Conservation (phyloP, 2,329 filamentous ascomycete species). For the Exophiala alcalophila region DNA sequence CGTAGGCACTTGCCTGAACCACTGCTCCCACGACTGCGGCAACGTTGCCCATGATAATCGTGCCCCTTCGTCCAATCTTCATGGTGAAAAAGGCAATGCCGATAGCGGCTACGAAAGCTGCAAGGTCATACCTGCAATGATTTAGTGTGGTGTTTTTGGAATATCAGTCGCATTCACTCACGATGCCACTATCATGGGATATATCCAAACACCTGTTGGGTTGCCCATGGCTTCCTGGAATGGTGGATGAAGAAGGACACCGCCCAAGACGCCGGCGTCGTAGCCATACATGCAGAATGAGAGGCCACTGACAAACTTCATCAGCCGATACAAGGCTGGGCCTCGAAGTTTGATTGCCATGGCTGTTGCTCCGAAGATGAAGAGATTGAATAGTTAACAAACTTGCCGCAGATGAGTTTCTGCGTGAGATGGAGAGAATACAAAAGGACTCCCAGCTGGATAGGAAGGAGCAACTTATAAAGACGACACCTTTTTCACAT, state of each 20-base stretch:
- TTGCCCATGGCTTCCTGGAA: slow-evolving; percentile 33
- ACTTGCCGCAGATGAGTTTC: too few relatives aligned
- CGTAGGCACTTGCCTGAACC: slow-evolving; percentile 30
- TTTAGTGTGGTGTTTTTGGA: slow-evolving; percentile 33
- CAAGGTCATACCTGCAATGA: slow-evolving; percentile 5
- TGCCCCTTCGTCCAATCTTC: slow-evolving; percentile 29
- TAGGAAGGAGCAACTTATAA: too few relatives aligned
- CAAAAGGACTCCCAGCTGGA: too few relatives aligned
- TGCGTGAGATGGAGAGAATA: too few relatives aligned
- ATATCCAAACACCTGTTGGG: slow-evolving; percentile 2
- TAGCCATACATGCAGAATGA: slow-evolving; percentile 36
- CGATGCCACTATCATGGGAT: slow-evolving; percentile 32
- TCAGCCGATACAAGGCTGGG: slow-evolving; percentile 4
- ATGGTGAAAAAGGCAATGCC: slow-evolving; percentile 28
- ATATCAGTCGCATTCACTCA: slow-evolving; percentile 18
- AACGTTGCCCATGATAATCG: slow-evolving; percentile 28
- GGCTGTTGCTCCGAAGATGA: too few relatives aligned
- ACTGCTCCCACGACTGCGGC: slow-evolving; percentile 34
- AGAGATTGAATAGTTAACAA: too few relatives aligned
- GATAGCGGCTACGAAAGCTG: slow-evolving; percentile 28
- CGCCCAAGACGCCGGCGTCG: slow-evolving; percentile 37
- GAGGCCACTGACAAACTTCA: slow-evolving; percentile 22
- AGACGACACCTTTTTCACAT: too few relatives aligned
- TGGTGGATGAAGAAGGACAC: slow-evolving; percentile 30
- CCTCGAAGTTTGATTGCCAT: not conserved